Evolutionary conservation across 2,329 filamentous ascomycete species (phyloP), one percentile per base, ranked within the genome.

Genomic region (Hysterium pulicare): DNA sequence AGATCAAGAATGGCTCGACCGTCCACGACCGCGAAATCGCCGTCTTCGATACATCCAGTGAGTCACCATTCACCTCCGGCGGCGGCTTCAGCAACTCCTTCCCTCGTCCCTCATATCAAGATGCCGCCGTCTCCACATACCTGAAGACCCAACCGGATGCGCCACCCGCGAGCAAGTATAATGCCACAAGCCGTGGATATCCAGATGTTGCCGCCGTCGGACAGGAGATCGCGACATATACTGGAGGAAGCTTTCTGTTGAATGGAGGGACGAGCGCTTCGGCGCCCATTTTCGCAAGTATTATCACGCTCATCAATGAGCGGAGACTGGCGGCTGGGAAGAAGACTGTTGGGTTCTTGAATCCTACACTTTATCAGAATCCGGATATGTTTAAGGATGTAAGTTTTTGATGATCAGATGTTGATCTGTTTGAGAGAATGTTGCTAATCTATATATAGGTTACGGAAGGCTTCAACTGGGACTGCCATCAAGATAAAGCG

Each of bases 201-300:
- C 42, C 42, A 20, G 34, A 37, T 21, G 62, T 75, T n/a, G 54
- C 64, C 2, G 71, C 70, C 20, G 70, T 72, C 15, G 34, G 34
- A 15, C 26, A 38, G 1, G 35, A 44, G 21, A 19, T 26, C 21
- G 58, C 62, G 17, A 59, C 74, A 5, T 71, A 71, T 1, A 57
- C 72, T 24, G 58, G 73, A 34, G 72, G 72, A 16, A 52, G 57
- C 3, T 73, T 72, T 41, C 49, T 52, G 0, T 61, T 72, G 20
- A 67, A 72, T 0, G 76, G 67, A 37, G 78, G 77, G 10, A 81
- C 78, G 0, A 76, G 72, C 38, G 72, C 75, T 8, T 70, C 70
- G 2, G 57, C 71, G 24, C 77, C 77, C 1, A 71, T 75, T 1
- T 72, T 73, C 48, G 73, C 69, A 0, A 59, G 70, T 0, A 66